A percentile compares a stretch with the other conserved stretches of the same genome.
Conservation (phyloP, 805 yeast species). For the Suhomyces sp. region DNA sequence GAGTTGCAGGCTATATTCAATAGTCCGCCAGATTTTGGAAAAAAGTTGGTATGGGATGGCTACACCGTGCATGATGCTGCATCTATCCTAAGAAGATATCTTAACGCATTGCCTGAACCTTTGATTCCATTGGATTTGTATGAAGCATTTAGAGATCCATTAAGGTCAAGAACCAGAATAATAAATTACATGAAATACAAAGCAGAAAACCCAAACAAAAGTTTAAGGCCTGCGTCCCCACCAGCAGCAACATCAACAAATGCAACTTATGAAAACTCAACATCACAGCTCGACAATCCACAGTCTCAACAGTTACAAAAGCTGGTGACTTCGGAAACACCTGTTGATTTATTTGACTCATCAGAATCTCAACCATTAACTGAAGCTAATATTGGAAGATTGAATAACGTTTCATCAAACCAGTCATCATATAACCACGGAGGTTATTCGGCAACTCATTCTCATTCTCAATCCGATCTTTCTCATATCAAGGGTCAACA, state of each 20-base stretch:
- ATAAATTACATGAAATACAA: conserved; percentile 63
- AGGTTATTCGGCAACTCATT: conserved; percentile 3
- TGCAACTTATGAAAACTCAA: too few relatives aligned
- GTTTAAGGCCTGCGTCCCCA: conserved; percentile 1
- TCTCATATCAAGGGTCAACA: conserved; percentile 2
- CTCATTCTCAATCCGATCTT: conserved; percentile 3
- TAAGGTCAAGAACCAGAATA: conserved; percentile 61
- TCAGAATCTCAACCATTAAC: conserved; percentile 25
- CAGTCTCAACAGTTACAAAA: background rate
- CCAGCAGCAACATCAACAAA: conserved; percentile 9
- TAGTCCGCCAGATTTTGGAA: conserved; percentile 86
- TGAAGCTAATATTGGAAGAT: conserved; percentile 33
- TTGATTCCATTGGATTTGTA: conserved; percentile 77
- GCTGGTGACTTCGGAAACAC: conserved; percentile 11
- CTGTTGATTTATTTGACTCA: conserved; percentile 12
- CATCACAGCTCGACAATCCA: conserved; percentile 5
- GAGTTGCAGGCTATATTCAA: conserved; percentile 83
- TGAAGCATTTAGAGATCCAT: conserved; percentile 75
- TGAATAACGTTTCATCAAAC: conserved; percentile 11
- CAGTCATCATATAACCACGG: conserved; percentile 4
- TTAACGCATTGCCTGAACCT: conserved; percentile 90
- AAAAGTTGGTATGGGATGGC: conserved; percentile 86
- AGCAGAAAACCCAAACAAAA: conserved; percentile 40
- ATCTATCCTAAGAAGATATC: conserved; percentile 77
- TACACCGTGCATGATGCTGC: conserved; percentile 97